Conservation (phyloP, 805 yeast genomes). For the Maudiozyma serrabonitensis region DNA sequence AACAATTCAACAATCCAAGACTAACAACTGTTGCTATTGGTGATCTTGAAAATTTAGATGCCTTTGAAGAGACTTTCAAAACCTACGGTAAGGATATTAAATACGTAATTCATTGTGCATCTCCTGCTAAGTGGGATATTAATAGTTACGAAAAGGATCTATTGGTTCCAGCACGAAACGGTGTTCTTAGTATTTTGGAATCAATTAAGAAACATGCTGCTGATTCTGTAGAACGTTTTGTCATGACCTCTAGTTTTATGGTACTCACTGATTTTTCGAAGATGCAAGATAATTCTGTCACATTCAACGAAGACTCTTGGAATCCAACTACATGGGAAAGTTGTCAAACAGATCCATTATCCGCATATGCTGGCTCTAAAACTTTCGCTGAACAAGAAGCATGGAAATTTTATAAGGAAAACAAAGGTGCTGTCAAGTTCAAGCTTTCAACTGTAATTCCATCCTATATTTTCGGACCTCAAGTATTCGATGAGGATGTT, state of each 20-base stretch:
- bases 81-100: conserved; percentile 32
- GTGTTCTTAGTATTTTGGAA: conserved; percentile 38
- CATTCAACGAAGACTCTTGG: conserved; percentile 30
- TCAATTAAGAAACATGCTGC: conserved; percentile 35
- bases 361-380: conserved; percentile 37
- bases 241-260: conserved; percentile 45
- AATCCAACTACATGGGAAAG: conserved; percentile 26
- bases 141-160: conserved; percentile 39
- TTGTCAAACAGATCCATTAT: conserved; percentile 3
- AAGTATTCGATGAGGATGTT: conserved; percentile 33
- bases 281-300: conserved; percentile 5
- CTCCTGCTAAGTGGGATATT: conserved; percentile 32
- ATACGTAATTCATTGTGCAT: conserved; percentile 41
- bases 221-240: conserved; percentile 34
- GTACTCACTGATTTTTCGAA: conserved; percentile 30
- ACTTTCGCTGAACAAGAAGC: conserved; percentile 46
- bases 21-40: conserved; percentile 27
- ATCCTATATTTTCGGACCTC: conserved; percentile 41
- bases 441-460: conserved; percentile 35
- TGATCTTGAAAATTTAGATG: conserved; percentile 28
- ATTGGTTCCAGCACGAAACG: conserved; percentile 44
- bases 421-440: conserved; percentile 32
- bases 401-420: conserved; percentile 40
- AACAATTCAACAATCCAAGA: conserved; percentile 21
- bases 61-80: conserved; percentile 37